Conservation (phyloP, 176 grass and related monocot genomes). For the Musa troglodytarum region DNA sequence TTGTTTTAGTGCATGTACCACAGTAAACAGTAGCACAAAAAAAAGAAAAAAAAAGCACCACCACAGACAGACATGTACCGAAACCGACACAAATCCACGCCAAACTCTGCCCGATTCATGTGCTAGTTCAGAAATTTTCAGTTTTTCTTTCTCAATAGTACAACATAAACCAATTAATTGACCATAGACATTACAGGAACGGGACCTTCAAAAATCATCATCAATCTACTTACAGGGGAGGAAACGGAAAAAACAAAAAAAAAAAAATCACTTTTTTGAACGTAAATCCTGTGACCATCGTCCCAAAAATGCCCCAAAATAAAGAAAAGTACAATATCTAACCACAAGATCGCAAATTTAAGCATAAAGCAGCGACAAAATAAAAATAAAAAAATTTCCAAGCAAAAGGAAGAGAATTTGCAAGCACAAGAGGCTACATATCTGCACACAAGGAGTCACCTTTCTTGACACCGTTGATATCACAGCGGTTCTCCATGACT, state of each 20-base stretch:
- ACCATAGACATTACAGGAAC: not conserved
- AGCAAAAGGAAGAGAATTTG: not conserved
- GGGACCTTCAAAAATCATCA: not conserved
- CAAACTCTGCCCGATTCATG: not conserved
- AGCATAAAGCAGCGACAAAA: not conserved
- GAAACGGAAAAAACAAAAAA: not conserved
- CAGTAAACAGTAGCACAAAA: too few relatives aligned
- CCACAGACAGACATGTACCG: too few relatives aligned
- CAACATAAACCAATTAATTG: not conserved
- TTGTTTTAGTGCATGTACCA: too few relatives aligned
- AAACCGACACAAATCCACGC: too few relatives aligned
- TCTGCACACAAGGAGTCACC: not conserved
- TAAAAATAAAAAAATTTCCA: not conserved
- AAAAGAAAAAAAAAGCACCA: too few relatives aligned
- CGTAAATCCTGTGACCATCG: not conserved
- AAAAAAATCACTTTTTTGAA: not conserved
- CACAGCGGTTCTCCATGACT: constrained; percentile 78
- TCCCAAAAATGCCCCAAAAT: not conserved
- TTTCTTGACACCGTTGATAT: constrained; percentile 4
- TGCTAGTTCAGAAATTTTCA: not conserved
- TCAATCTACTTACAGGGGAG: not conserved
- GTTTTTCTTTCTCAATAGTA: not conserved
- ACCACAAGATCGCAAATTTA: too few relatives aligned
- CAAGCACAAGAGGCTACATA: not conserved
- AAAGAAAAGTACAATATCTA: not conserved